These are phyloP conservation scores for Trichosanthes truncata DNA, from an alignment of 306 rosid species.

Conservation along the genomic window DNA sequence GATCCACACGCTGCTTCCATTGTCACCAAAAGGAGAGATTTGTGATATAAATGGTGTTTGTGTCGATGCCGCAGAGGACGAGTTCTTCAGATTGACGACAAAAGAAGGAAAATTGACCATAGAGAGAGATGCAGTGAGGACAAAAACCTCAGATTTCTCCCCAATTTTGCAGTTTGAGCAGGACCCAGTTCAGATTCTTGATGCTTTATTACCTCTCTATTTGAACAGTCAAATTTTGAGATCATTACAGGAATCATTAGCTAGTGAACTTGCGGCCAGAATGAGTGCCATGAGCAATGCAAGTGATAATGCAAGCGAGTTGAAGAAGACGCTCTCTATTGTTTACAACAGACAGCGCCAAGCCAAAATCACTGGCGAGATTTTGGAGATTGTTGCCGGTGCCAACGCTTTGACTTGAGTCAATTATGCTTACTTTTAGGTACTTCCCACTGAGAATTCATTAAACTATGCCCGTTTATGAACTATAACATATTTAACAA, in stretches of 20 bases:
- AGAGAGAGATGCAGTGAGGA: conserved; percentile 56
- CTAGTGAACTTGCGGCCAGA: conserved; percentile 84
- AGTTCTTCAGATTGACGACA: conserved; percentile 74
- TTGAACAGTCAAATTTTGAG: conserved; percentile 82
- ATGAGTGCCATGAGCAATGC: conserved; percentile 94
- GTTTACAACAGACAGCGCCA: conserved; percentile 72
- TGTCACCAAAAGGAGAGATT: conserved; percentile 84
- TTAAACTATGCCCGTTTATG: not conserved
- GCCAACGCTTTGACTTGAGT: conserved; percentile 42
- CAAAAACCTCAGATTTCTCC: conserved; percentile 41
- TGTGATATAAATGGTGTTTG: conserved; percentile 73
- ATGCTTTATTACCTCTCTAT: conserved; percentile 72
- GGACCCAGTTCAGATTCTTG: conserved; percentile 90
- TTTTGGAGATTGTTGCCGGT: conserved; percentile 87
- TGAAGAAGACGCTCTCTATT: conserved; percentile 51
- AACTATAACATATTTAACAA: not conserved
- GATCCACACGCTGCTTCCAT: conserved; percentile 80
- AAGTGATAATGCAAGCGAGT: conserved; percentile 53
- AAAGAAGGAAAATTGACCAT: conserved; percentile 74
- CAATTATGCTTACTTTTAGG: not conserved
- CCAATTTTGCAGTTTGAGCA: conserved; percentile 81
- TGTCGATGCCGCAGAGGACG: conserved; percentile 89
- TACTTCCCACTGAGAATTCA: not conserved
- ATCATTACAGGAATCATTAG: conserved; percentile 84
- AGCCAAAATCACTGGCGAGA: conserved; percentile 88